phyloP scores from a whole-genome alignment of 176 grass and related monocot genomes.

The Ensete ventricosum region DNA sequence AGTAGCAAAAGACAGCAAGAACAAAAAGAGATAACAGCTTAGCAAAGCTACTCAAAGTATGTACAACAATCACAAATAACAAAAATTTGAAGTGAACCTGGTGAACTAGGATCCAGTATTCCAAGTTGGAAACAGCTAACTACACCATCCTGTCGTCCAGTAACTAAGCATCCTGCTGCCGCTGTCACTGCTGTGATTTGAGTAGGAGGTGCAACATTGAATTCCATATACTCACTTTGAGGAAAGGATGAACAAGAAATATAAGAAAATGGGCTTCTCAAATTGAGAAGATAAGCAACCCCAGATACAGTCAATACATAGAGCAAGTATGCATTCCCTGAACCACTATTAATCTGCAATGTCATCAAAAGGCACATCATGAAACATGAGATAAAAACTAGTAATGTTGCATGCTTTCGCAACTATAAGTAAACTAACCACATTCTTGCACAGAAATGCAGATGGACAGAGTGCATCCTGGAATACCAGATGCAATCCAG shows the following conservation, averaged over 20 bases:
- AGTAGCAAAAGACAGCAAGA: conserved; percentile 7
- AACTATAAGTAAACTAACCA: conserved; percentile 40
- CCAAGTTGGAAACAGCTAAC: conserved; percentile 70
- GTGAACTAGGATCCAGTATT: conserved; percentile 54
- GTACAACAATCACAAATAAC: conserved; percentile 10
- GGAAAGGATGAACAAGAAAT: conserved; percentile 58
- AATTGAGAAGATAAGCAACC: conserved; percentile 51
- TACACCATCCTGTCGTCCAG: conserved; percentile 77
- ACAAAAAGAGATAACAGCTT: neutral
- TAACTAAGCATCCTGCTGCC: conserved; percentile 49
- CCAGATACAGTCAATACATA: conserved; percentile 71
- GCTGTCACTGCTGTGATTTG: conserved; percentile 69
- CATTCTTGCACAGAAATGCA: conserved; percentile 50
- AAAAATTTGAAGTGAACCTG: conserved; percentile 41
- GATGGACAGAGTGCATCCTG: conserved; percentile 66
- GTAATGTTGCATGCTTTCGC: neutral
- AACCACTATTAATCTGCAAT: conserved; percentile 40
- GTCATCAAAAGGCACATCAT: conserved; percentile 21
- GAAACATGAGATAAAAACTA: conserved; percentile 5
- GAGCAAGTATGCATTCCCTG: conserved; percentile 47
- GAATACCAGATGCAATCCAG: conserved; percentile 69
- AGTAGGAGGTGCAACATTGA: conserved; percentile 50
- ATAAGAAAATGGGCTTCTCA: conserved; percentile 61
- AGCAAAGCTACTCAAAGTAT: neutral
- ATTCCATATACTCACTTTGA: conserved; percentile 49